These are phyloP conservation scores for Luzula sylvatica DNA, from an alignment of 176 grass and related monocot species.

Conservation along the genomic window DNA sequence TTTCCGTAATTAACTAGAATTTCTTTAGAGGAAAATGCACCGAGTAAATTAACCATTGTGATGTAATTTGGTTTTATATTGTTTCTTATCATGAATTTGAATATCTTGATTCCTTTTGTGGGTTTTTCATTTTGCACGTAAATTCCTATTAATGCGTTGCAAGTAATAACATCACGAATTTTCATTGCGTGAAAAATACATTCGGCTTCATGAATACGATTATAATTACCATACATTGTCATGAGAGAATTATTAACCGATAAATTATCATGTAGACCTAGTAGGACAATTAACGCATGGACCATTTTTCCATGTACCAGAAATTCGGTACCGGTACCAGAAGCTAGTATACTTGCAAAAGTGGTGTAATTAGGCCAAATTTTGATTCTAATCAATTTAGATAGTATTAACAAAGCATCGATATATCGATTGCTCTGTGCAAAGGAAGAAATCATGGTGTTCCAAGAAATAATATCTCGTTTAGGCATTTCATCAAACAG, in stretches of 20 bases:
- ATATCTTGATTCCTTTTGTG: constrained; percentile 31
- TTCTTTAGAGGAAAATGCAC: constrained; percentile 25
- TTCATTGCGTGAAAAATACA: constrained; percentile 45
- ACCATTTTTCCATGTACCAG: too few relatives aligned
- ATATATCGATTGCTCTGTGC: constrained; percentile 16
- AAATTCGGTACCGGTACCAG: constrained; percentile 37
- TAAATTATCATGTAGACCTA: constrained; percentile 36
- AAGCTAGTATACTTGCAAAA: constrained; percentile 58
- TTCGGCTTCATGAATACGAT: constrained; percentile 30
- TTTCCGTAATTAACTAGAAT: constrained; percentile 39
- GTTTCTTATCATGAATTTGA: constrained; percentile 44
- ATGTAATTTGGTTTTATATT: constrained; percentile 56
- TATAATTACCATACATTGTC: constrained; percentile 80
- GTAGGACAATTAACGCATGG: constrained; percentile 46
- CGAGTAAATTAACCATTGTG: constrained; percentile 62
- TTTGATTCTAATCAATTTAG: constrained; percentile 26
- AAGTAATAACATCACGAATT: constrained; percentile 47
- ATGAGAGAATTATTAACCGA: constrained; percentile 36
- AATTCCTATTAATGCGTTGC: too few relatives aligned
- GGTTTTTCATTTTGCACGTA: constrained; percentile 31
- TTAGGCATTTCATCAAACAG: constrained; percentile 48
- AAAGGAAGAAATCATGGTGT: constrained; percentile 64
- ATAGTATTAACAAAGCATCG: constrained; percentile 33
- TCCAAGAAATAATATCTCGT: constrained; percentile 77
- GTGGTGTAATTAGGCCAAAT: constrained; percentile 47